Conservation (phyloP, 805 yeast species). For the Wickerhamiella sorbophila region DNA sequence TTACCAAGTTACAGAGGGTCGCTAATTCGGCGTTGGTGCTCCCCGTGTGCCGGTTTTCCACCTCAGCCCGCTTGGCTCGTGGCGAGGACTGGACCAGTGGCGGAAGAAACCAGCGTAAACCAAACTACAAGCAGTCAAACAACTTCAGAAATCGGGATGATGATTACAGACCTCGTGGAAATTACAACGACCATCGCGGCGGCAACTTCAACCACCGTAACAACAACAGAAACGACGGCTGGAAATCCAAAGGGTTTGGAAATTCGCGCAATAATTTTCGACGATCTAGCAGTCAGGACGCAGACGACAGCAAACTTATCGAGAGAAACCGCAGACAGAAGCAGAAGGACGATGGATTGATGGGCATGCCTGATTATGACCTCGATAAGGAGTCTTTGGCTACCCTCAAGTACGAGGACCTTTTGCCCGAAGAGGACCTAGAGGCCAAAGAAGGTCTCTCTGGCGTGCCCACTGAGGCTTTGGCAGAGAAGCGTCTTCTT, state of each 20-base stretch:
- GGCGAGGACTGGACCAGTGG: background rate
- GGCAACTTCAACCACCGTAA: background rate
- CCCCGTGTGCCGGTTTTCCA: no score
- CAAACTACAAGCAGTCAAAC: conserved; percentile 2
- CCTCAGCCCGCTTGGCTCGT: background rate
- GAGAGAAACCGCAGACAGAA: conserved; percentile 10
- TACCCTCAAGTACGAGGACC: conserved; percentile 18
- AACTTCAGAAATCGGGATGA: conserved; percentile 3
- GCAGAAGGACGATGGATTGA: conserved; percentile 20
- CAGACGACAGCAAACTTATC: conserved; percentile 5
- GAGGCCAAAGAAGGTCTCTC: conserved; percentile 16
- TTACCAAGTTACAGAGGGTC: no score
- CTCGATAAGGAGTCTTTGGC: conserved; percentile 16
- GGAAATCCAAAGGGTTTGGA: background rate
- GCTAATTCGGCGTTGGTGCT: no score
- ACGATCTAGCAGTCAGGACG: background rate
- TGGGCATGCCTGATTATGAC: conserved; percentile 21
- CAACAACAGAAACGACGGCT: background rate
- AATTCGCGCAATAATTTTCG: background rate
- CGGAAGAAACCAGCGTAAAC: background rate
- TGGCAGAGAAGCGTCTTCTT: conserved; percentile 19
- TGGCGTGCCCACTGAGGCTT: conserved; percentile 16
- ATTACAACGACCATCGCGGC: background rate
- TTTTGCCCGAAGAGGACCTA: conserved; percentile 10
- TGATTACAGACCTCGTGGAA: background rate